Base-by-base conservation (phyloP, 2,329 filamentous ascomycete species). In the Pyricularia grisea region DNA sequence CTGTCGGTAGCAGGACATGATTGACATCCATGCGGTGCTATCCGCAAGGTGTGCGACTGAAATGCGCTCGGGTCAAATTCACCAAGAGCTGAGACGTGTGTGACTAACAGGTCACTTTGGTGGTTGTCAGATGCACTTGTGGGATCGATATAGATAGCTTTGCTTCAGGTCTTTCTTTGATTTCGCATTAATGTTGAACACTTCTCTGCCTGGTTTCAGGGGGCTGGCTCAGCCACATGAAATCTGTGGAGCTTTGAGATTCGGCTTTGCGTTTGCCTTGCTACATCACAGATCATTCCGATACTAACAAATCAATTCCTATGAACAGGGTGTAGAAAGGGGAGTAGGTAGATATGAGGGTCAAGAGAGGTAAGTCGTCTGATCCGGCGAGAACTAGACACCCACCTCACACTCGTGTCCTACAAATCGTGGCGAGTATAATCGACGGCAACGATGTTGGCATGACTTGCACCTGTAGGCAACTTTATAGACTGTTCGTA, bases 131-230 rank as follows among this genome's bases (percentile, higher is more conserved):
- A 55, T 55, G 42, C 42, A 55, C 42, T 55, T 55, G 42, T 55
- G 20, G 10, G 42, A 9, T 20, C 17, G 20, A n/a, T 55, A n/a
- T 55, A 31, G 61, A 64, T 64, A 28, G 61, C 61, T 28, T 27
- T 64, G 61, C 61, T 64, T 64, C 28, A 55, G 42, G n/a, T 10
- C 36, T 50, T 50, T 60, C 66, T 23, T 30, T 67, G 42, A 50
- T 67, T 42, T 58, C 27, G 33, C 55, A 14, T 67, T 67, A 67
- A 67, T 67, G 66, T 50, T 50, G 66, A 67, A 55, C 66, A 67
- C 66, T 33, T 58, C 42, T 67, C 66, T 67, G 66, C 42, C 66
- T 67, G 66, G 66, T 67, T 67, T 67, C 66, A 50, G 33, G 66
- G 66, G 66, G 66, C 42, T 67, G 23, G 36, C 66, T 27, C 66